Percentiles rank a stretch among this genome's conserved stretches.
Evolutionary conservation across 2,329 filamentous ascomycete genomes (phyloP).

Genomic region (Trichoderma sp.): DNA sequence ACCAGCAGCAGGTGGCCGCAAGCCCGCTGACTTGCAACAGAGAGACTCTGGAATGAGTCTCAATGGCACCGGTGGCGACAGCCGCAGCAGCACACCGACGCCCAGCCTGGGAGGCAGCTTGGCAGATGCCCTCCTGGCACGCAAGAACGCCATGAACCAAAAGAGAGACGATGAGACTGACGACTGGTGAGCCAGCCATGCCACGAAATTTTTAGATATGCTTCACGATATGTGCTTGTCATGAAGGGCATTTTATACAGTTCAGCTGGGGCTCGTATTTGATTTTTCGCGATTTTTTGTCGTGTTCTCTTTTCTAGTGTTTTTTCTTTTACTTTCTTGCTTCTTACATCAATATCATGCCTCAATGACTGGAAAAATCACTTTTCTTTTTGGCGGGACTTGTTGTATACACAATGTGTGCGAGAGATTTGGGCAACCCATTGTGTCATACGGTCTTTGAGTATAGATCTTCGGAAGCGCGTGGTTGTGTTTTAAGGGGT

Average conservation of each 20-base stretch:
- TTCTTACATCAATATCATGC: not conserved
- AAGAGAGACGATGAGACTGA: constrained; percentile 66
- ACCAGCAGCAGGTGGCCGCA: constrained; percentile 63
- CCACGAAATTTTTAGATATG: not conserved
- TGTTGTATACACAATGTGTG: constrained; percentile 17
- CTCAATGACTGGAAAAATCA: constrained; percentile 8
- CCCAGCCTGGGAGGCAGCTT: constrained; percentile 70
- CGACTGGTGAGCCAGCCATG: constrained; percentile 53
- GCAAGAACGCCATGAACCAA: constrained; percentile 70
- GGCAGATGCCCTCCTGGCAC: constrained; percentile 73
- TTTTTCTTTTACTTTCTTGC: not conserved
- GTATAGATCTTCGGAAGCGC: constrained; percentile 9
- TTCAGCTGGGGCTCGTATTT: constrained; percentile 12
- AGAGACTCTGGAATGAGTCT: constrained; percentile 70
- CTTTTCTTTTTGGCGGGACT: not conserved
- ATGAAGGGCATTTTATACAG: constrained; percentile 18
- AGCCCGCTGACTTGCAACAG: constrained; percentile 65
- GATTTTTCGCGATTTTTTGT: constrained; percentile 15
- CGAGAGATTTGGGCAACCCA: constrained; percentile 11
- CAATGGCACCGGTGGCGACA: constrained; percentile 53
- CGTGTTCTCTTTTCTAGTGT: not conserved
- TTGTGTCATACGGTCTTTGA: not conserved
- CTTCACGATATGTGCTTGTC: constrained; percentile 4
- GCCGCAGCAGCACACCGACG: constrained; percentile 68
- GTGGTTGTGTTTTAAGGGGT: not conserved